Conservation (phyloP, 2,329 filamentous ascomycete genomes). For the Bisporella sp. region DNA sequence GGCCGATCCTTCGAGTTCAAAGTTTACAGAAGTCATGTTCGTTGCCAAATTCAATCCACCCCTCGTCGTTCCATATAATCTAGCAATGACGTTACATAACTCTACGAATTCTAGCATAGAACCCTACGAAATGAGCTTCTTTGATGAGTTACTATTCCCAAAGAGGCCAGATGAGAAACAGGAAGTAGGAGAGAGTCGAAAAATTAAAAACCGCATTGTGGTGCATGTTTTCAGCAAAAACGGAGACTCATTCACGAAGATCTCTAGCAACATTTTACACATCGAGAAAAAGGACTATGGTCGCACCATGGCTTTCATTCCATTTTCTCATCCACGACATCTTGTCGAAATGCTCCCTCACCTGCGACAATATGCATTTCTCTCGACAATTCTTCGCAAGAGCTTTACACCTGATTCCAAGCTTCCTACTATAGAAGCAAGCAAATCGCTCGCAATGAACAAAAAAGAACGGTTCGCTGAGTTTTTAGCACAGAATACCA, state of each 20-base stretch:
- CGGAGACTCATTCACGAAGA: slow-evolving; percentile 19
- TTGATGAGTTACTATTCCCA: slow-evolving; percentile 45
- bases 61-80: slow-evolving; percentile 57
- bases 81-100: slow-evolving; percentile 56
- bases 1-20: slow-evolving; percentile 34
- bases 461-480: slow-evolving; percentile 22
- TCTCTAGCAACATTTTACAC: slow-evolving; percentile 55
- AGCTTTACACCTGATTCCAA: slow-evolving; percentile 39
- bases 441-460: slow-evolving; percentile 11
- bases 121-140: slow-evolving; percentile 38
- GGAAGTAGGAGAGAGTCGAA: slow-evolving; percentile 51
- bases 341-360: slow-evolving; percentile 66
- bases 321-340: slow-evolving; percentile 73
- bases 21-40: slow-evolving; percentile 67
- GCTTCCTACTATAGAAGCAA: slow-evolving; percentile 1
- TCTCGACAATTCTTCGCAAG: slow-evolving; percentile 56
- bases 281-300: slow-evolving; percentile 70
- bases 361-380: slow-evolving; percentile 68
- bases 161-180: slow-evolving; percentile 36
- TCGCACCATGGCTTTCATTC: slow-evolving; percentile 57
- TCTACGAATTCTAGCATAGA: slow-evolving; percentile 54
- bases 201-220: slow-evolving; percentile 41
- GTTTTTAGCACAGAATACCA: slow-evolving; percentile 16
- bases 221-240: slow-evolving; percentile 34
- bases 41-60: slow-evolving; percentile 69